Percentiles rank a stretch among this genome's conserved stretches.
phyloP scores from a whole-genome alignment of 2,329 filamentous ascomycete genomes.

The Colletotrichum euphorbiae region DNA sequence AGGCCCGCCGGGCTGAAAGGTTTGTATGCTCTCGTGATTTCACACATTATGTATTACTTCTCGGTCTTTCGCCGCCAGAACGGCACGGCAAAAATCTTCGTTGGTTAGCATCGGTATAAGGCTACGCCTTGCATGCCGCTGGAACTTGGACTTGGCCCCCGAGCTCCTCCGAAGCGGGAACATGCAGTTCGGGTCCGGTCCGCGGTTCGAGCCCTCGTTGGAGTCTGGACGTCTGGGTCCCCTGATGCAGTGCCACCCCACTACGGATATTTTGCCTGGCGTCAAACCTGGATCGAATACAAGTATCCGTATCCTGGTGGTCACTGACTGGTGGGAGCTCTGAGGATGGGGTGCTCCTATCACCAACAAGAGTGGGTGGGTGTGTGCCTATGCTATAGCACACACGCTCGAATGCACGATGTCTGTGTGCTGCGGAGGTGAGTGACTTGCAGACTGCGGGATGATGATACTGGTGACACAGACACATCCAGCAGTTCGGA shows the following conservation, averaged over 20 bases:
- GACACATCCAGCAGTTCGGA: conserved; percentile 33
- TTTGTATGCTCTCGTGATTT: conserved; percentile 14
- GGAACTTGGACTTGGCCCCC: conserved; percentile 8
- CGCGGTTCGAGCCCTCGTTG: conserved; percentile 15
- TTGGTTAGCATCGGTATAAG: conserved; percentile 17
- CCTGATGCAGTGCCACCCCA: conserved; percentile 33
- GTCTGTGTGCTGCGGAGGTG: conserved; percentile 3
- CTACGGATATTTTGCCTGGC: conserved; percentile 37
- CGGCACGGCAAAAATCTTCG: not conserved
- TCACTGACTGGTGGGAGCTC: not conserved
- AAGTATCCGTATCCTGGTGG: conserved; percentile 4
- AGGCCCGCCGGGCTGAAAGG: conserved; percentile 14
- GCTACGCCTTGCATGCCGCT: conserved; percentile 12
- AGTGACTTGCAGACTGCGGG: conserved; percentile 35
- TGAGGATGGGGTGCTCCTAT: conserved; percentile 23
- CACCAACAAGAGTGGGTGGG: conserved; percentile 9
- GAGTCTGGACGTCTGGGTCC: conserved; percentile 14
- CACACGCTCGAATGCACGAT: conserved; percentile 1
- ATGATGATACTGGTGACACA: conserved; percentile 23
- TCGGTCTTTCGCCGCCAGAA: conserved; percentile 9
- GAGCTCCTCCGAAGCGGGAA: conserved; percentile 28
- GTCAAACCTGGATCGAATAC: conserved; percentile 27
- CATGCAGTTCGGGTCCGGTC: conserved; percentile 29
- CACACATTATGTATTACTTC: conserved; percentile 26
- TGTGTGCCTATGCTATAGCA: conserved; percentile 2